These are phyloP conservation scores for Neurospora sp. DNA, from an alignment of 495 filamentous ascomycete genomes.

Conservation along the genomic window DNA sequence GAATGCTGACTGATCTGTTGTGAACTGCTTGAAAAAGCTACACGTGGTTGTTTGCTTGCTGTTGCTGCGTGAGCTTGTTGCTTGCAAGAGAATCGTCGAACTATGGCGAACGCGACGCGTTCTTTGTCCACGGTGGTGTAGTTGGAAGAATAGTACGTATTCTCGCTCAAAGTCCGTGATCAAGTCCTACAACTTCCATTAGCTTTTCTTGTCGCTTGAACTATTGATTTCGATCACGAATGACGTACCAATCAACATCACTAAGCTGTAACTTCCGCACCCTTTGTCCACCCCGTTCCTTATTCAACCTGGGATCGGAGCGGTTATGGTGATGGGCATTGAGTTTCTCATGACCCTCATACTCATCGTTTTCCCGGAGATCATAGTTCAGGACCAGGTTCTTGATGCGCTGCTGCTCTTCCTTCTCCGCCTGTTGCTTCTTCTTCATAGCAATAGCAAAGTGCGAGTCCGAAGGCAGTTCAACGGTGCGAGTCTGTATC, in stretches of 20 bases:
- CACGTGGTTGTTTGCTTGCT: neutral
- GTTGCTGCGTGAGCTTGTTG: neutral
- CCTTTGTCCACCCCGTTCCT: conserved; percentile 67
- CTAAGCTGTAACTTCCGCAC: conserved; percentile 87
- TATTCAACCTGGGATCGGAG: conserved; percentile 55
- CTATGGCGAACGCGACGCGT: neutral
- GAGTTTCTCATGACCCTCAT: conserved; percentile 42
- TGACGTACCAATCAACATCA: conserved; percentile 89
- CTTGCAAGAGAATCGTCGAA: neutral
- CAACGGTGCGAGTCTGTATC: conserved; percentile 78
- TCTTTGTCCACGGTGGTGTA: neutral
- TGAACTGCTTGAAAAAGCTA: neutral
- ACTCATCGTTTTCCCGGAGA: conserved; percentile 64
- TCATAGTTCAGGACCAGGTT: conserved; percentile 95
- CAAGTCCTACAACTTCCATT: conserved; percentile 6
- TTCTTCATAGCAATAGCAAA: conserved; percentile 94
- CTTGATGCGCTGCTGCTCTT: conserved; percentile 97
- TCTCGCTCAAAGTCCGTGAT: neutral
- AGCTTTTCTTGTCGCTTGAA: neutral
- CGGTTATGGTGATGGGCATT: conserved; percentile 36
- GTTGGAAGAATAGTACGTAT: neutral
- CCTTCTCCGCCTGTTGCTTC: conserved; percentile 87
- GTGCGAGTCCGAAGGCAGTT: conserved; percentile 85
- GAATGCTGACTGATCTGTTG: neutral
- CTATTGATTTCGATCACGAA: neutral